Percentiles rank a stretch among this genome's conserved stretches.
Conservation (phyloP, 192 early-diverging fungal genomes). For the Gonapodya sp. region DNA sequence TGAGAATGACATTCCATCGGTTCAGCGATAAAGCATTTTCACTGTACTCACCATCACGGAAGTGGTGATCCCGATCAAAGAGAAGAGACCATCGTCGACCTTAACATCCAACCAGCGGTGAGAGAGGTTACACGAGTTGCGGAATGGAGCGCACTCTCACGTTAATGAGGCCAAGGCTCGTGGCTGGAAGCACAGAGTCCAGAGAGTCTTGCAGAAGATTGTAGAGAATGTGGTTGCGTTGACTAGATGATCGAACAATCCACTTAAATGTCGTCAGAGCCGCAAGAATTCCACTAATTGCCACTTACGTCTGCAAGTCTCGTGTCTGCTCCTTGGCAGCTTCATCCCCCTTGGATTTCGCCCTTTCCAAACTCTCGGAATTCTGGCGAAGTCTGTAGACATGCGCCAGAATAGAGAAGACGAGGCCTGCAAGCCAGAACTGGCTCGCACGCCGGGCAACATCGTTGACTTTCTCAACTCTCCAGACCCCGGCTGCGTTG, state of each 20-base stretch:
- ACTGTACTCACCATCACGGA: too few relatives aligned
- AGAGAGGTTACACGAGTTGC: neutral
- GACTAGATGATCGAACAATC: neutral
- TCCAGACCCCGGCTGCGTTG: neutral
- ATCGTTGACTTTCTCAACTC: neutral
- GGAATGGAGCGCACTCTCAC: neutral
- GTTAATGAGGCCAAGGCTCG: neutral
- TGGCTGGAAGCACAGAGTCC: neutral
- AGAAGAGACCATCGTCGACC: constrained; percentile 5
- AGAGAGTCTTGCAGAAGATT: neutral
- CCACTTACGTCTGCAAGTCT: neutral
- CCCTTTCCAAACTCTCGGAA: neutral
- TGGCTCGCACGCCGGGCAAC: neutral
- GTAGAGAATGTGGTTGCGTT: neutral
- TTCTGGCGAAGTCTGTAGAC: constrained; percentile 5
- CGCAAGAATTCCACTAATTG: neutral
- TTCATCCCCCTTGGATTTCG: neutral
- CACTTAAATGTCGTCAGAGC: neutral
- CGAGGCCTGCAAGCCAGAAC: neutral
- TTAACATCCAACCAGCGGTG: neutral
- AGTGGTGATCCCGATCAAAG: neutral
- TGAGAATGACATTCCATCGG: too few relatives aligned
- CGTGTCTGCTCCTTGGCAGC: neutral
- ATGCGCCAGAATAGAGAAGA: neutral
- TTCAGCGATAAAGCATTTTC: too few relatives aligned